Conservation (phyloP, 768 basidiomycete species). For the Termitomyces sp. region DNA sequence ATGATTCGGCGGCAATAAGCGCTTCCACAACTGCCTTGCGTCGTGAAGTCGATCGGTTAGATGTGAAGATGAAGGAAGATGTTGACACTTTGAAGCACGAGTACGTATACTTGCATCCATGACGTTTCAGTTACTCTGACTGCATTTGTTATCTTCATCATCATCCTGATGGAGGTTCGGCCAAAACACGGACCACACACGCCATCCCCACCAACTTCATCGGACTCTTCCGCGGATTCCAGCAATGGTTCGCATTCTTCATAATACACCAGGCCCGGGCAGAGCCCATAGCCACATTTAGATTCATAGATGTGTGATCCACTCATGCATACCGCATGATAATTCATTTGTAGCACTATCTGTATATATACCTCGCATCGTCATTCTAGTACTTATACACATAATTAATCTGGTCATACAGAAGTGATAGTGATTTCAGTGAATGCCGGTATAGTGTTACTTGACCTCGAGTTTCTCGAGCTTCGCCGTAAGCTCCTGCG, state of each 20-base stretch:
- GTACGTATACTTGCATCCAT: conserved; percentile 41
- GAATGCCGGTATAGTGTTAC: conserved; percentile 19
- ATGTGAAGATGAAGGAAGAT: conserved; percentile 93
- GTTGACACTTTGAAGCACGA: conserved; percentile 87
- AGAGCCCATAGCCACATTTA: conserved; percentile 3
- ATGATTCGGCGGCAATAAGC: conserved; percentile 81
- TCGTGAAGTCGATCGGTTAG: conserved; percentile 80
- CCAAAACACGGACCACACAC: conserved; percentile 32
- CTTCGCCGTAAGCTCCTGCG: conserved; percentile 37
- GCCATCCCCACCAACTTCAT: conserved; percentile 11
- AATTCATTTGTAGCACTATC: conserved; percentile 34
- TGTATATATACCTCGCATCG: conserved; percentile 23
- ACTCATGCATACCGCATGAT: conserved; percentile 27
- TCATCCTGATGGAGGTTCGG: conserved; percentile 66
- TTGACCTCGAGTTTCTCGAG: conserved; percentile 57
- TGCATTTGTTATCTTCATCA: conserved; percentile 63
- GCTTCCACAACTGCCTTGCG: conserved; percentile 71
- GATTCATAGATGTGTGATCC: conserved; percentile 8
- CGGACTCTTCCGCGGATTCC: conserved; percentile 25
- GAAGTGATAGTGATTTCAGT: conserved; percentile 1
- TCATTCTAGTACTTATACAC: conserved; percentile 8
- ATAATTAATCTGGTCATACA: conserved; percentile 14
- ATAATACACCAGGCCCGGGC: conserved; percentile 13
- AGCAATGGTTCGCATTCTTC: conserved; percentile 29
- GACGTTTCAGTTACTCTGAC: conserved; percentile 48